Evolutionary conservation across 305 asterid genomes (phyloP).

Genomic region (Solanum hybrid): DNA sequence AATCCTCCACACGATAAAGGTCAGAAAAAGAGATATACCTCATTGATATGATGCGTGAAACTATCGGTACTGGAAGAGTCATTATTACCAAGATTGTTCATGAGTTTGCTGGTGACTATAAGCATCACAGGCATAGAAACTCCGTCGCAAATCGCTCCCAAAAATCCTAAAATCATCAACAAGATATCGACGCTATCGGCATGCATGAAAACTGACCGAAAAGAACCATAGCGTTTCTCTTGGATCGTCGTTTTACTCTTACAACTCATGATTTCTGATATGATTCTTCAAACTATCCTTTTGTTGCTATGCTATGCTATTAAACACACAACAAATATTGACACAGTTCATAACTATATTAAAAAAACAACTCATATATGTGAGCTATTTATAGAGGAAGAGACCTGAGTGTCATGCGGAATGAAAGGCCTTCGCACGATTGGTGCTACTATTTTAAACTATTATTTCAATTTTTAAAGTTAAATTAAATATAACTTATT

Average conservation of each 20-base stretch:
- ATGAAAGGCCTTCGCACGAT: neutral
- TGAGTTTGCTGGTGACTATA: slow-evolving; percentile 54
- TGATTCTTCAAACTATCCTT: neutral
- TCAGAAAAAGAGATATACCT: slow-evolving; percentile 24
- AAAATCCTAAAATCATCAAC: slow-evolving; percentile 57
- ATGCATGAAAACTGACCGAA: slow-evolving; percentile 67
- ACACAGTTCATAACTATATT: neutral
- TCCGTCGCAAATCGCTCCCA: slow-evolving; percentile 75
- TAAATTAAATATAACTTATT: too few species aligned
- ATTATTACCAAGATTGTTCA: slow-evolving; percentile 60
- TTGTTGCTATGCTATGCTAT: neutral
- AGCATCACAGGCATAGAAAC: slow-evolving; percentile 66
- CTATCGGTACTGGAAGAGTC: slow-evolving; percentile 12
- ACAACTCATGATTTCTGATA: neutral
- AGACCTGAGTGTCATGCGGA: neutral
- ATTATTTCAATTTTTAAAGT: neutral
- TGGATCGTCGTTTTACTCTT: slow-evolving; percentile 10
- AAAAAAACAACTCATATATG: neutral
- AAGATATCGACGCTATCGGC: slow-evolving; percentile 51
- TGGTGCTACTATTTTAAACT: neutral
- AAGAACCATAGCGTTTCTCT: slow-evolving; percentile 24
- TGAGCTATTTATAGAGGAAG: neutral
- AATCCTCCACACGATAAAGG: neutral
- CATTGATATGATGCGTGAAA: slow-evolving; percentile 39
- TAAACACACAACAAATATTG: neutral